Conservation (phyloP, 2,329 filamentous ascomycete genomes). For the Nannizzia gypsea region DNA sequence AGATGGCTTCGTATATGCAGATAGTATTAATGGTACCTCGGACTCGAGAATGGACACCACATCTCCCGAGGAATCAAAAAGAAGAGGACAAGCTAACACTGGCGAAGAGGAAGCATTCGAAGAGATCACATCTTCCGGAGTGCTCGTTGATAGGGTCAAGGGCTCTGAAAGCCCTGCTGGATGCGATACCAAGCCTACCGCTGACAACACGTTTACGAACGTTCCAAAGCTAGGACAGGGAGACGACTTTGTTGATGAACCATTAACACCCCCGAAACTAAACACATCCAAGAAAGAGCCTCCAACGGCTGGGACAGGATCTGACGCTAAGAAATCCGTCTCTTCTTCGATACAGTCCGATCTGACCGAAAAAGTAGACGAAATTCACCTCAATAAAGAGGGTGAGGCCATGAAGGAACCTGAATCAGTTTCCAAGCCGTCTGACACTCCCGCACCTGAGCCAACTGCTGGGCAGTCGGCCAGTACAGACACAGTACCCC, state of each 20-base stretch:
- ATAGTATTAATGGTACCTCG: conserved; percentile 31
- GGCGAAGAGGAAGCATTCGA: conserved; percentile 87
- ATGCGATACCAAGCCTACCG: conserved; percentile 9
- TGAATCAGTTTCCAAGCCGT: background rate
- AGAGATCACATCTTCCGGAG: conserved; percentile 60
- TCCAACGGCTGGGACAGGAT: background rate
- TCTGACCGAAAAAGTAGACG: conserved; percentile 44
- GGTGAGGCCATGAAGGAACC: background rate
- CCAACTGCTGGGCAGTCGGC: background rate
- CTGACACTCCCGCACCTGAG: background rate
- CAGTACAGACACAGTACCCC: background rate
- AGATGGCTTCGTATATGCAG: conserved; percentile 45
- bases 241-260: conserved; percentile 68
- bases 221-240: conserved; percentile 45
- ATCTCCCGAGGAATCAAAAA: conserved; percentile 43
- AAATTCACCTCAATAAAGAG: conserved; percentile 44
- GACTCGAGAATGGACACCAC: background rate
- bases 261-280: conserved; percentile 52
- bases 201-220: conserved; percentile 15
- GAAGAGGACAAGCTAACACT: background rate
- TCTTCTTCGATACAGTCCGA: conserved; percentile 42
- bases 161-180: conserved; percentile 50
- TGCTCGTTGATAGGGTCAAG: conserved; percentile 61
- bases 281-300: conserved; percentile 10
- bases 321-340: conserved; percentile 19